Evolutionary conservation across 345 rosid species (phyloP).

Genomic region (Populus nigra): DNA sequence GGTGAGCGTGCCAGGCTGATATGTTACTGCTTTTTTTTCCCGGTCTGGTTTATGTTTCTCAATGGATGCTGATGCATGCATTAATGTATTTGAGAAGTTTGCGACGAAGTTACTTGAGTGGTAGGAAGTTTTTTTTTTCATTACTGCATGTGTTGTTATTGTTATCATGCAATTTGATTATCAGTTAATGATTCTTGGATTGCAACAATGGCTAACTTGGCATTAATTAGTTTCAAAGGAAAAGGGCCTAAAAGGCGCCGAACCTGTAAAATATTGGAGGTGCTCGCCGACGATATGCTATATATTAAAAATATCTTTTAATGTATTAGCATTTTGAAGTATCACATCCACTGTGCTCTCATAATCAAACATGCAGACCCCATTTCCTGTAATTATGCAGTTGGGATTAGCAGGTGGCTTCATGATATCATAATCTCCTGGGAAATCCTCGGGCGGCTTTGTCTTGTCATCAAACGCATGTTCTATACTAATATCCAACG

Average conservation of each 20-base stretch:
- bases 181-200: no score
- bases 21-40: neutral
- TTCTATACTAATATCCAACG: neutral
- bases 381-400: constrained; percentile 40
- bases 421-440: constrained; percentile 43
- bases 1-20: constrained; percentile 91
- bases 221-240: no score
- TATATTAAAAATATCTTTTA: neutral
- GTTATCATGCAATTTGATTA: no score
- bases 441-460: constrained; percentile 49
- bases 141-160: no score
- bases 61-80: no score
- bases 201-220: no score
- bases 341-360: constrained; percentile 66
- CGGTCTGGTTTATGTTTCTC: no score
- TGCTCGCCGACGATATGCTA: no score
- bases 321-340: constrained; percentile 64
- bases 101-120: no score
- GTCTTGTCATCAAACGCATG: constrained; percentile 31
- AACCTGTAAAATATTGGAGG: no score
- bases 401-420: constrained; percentile 46
- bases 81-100: no score
- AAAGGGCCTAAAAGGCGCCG: no score
- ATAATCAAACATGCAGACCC: constrained; percentile 44
- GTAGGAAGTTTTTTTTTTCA: neutral